phyloP scores from a whole-genome alignment of 106 monocot species.

The Dendrobium huoshanense region DNA sequence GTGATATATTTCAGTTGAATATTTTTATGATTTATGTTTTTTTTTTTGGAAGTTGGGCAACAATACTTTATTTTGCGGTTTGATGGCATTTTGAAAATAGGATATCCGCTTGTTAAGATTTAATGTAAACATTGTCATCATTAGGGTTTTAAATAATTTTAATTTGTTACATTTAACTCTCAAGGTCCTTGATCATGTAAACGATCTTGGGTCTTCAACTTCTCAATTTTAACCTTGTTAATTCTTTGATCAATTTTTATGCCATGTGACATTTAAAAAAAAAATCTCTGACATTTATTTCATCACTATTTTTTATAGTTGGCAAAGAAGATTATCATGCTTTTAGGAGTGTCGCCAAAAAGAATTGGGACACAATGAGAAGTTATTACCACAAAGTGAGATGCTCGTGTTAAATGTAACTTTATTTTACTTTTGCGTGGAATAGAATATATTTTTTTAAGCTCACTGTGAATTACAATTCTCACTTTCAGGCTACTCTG shows the following conservation, averaged over 20 bases:
- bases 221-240: background rate
- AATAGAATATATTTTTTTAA: background rate
- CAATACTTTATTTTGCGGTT: no score
- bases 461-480: background rate
- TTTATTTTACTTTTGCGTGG: background rate
- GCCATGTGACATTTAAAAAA: background rate
- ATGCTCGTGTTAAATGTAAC: background rate
- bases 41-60: no score
- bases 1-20: no score
- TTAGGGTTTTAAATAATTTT: no score
- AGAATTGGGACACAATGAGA: slow-evolving; percentile 76
- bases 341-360: slow-evolving; percentile 36
- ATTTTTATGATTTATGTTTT: no score
- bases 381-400: slow-evolving; percentile 62
- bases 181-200: no score
- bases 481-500: slow-evolving; percentile 52
- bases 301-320: slow-evolving; percentile 4
- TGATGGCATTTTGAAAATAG: no score
- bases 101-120: no score
- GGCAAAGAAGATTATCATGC: slow-evolving; percentile 46
- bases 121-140: no score
- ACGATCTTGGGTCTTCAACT: background rate
- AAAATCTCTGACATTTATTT: background rate
- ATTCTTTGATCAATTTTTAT: background rate
- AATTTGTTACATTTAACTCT: no score